Base-by-base conservation (phyloP, 129 eudicot species). In the Flaveria robusta region DNA sequence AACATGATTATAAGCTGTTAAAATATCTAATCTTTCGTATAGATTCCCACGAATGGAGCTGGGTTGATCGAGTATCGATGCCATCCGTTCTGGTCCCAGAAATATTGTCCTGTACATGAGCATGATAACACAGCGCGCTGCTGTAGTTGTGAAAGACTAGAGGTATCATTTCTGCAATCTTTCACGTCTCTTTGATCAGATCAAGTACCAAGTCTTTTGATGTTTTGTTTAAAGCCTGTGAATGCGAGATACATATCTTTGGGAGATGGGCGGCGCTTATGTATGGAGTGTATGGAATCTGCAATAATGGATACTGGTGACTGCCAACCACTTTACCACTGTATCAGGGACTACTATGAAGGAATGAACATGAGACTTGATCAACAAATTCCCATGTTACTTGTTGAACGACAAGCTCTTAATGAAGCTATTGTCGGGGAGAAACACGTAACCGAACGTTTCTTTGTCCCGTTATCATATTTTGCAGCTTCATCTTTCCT, bases 381-480 rank as follows among this genome's bases (percentile, higher is more conserved):
- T 70, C 99, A 91, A 81, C 91, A 95, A 69, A 86, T 95, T 74
- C 97, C 97, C 15, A 91, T 95, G 97, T 95, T 95, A 85, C 90
- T 95, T 46, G 99, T 91, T 55, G 95, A 91, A 85, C 85, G 99
- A 86, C 94, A 95, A 52, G 99, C 99, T 23, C 91, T 95, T 60
- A 95, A 95, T 66, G 99, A 95, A 79, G 99, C 99, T 50, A 91
- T 95, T 74, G 99, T 89, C 42, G 99, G 97, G 77, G 99, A 95
- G 87, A 95, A 95, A 86, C 80, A 86, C 83, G 99, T 95, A 87
- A 87, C n/a, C 50, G 24, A 31, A 42, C 10, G 3, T 77, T 37
- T 58, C 59, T 29, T 78, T 70, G 51, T 66, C 26, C 79, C 37
- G 16, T 80, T 75, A 24, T 71, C 9, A 7, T 31, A 15, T 68